Evolutionary conservation across 345 rosid species (phyloP).

Genomic region (Iberis pinnata): DNA sequence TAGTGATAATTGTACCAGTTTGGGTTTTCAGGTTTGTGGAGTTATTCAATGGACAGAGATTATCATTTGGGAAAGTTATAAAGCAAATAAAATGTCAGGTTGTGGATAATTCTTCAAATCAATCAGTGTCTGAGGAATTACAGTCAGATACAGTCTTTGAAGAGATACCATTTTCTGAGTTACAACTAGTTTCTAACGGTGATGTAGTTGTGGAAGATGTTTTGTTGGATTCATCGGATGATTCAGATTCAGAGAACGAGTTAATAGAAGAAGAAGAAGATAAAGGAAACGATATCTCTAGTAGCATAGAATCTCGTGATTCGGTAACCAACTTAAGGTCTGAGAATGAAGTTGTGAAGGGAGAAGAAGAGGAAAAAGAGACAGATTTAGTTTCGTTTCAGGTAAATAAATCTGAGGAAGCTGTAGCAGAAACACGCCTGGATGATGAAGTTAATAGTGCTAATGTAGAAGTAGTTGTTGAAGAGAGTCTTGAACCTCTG

Average conservation of each 20-base stretch:
- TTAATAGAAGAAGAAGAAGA: slow-evolving; percentile 11
- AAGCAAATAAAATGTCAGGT: slow-evolving; percentile 65
- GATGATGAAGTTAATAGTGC: slow-evolving; percentile 28
- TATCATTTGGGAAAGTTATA: slow-evolving; percentile 65
- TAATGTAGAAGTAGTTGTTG: slow-evolving; percentile 26
- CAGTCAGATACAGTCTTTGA: slow-evolving; percentile 21
- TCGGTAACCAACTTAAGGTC: background rate
- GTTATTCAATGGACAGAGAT: slow-evolving; percentile 40
- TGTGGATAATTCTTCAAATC: slow-evolving; percentile 29
- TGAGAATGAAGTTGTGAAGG: slow-evolving; percentile 17
- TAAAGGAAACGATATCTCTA: slow-evolving; percentile 1
- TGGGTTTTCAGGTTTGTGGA: slow-evolving; percentile 66
- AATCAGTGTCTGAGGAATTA: slow-evolving; percentile 24
- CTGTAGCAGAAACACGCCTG: slow-evolving; percentile 7
- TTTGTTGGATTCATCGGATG: slow-evolving; percentile 8
- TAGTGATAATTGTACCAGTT: too few species aligned
- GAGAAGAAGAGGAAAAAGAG: background rate
- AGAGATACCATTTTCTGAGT: slow-evolving; percentile 19
- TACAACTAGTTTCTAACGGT: slow-evolving; percentile 21
- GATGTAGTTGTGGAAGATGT: slow-evolving; percentile 18
- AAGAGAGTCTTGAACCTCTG: slow-evolving; percentile 30
- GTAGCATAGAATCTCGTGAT: slow-evolving; percentile 19
- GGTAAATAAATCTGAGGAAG: slow-evolving; percentile 9
- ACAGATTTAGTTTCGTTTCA: slow-evolving; percentile 11
- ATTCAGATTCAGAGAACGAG: slow-evolving; percentile 2